Evolutionary conservation across 2,329 filamentous ascomycete species (phyloP).

Genomic region (Fusarium sublunatum): DNA sequence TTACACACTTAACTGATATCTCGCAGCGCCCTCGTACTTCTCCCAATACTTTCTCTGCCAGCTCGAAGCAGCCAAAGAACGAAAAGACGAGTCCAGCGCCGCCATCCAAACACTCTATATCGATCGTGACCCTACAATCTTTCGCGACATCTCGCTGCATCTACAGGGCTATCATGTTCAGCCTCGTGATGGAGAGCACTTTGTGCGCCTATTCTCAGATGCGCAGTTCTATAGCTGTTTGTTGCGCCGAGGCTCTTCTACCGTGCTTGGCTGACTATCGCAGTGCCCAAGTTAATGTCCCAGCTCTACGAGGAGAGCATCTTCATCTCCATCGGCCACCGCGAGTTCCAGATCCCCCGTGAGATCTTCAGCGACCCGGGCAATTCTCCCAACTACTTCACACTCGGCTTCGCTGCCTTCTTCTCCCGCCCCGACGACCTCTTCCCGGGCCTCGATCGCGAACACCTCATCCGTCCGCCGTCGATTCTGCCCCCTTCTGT

Average conservation of each 20-base stretch:
- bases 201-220: conserved; percentile 92
- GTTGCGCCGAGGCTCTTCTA: conserved; percentile 44
- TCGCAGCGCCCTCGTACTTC: conserved; percentile 90
- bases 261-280: conserved; percentile 2
- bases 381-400: conserved; percentile 96
- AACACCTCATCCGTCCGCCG: conserved; percentile 84
- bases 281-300: conserved; percentile 88
- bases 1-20: conserved; percentile 19
- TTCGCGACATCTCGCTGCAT: conserved; percentile 89
- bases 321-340: conserved; percentile 89
- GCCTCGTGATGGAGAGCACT: conserved; percentile 85
- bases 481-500: conserved; percentile 86
- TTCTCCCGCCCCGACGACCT: conserved; percentile 83
- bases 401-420: conserved; percentile 88
- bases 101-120: conserved; percentile 88
- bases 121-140: conserved; percentile 90
- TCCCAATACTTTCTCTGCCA: conserved; percentile 93
- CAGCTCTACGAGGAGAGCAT: conserved; percentile 93
- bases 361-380: conserved; percentile 87
- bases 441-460: conserved; percentile 86
- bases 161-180: conserved; percentile 91
- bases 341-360: conserved; percentile 88
- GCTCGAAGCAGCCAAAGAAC: conserved; percentile 71
- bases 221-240: conserved; percentile 91
- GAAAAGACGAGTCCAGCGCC: conserved; percentile 61